These are phyloP conservation scores for Leucocoprinus leucothites DNA, from an alignment of 768 basidiomycete genomes.

Conservation along the genomic window DNA sequence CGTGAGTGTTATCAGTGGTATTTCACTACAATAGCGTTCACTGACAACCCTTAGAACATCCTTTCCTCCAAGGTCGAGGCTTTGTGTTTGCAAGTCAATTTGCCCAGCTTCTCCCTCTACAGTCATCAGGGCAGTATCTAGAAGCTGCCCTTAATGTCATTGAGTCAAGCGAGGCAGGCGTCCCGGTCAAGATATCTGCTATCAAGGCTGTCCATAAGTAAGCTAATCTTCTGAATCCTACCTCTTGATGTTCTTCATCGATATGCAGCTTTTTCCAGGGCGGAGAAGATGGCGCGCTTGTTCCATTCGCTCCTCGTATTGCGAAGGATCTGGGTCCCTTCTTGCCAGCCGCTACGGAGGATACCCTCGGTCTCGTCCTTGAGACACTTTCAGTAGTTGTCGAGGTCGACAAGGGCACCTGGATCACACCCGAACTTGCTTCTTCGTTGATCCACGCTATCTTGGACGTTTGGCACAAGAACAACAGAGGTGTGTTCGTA, in stretches of 20 bases:
- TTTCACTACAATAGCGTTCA: not conserved
- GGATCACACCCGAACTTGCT: constrained; percentile 69
- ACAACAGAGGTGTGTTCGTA: constrained; percentile 64
- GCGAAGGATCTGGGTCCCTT: constrained; percentile 83
- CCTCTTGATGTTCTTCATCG: not conserved
- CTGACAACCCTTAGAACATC: constrained; percentile 51
- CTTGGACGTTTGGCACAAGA: constrained; percentile 83
- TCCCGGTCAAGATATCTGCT: constrained; percentile 93
- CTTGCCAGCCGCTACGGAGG: constrained; percentile 74
- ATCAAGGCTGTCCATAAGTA: constrained; percentile 94
- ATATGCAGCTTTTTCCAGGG: constrained; percentile 62
- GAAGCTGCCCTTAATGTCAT: constrained; percentile 85
- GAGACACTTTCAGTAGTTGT: constrained; percentile 83
- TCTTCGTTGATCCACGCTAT: constrained; percentile 61
- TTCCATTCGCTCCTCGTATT: constrained; percentile 68
- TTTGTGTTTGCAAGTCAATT: constrained; percentile 95
- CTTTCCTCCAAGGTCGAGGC: constrained; percentile 92
- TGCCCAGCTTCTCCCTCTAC: constrained; percentile 65
- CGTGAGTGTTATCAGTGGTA: constrained; percentile 38
- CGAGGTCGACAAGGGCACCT: constrained; percentile 66
- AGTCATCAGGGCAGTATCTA: constrained; percentile 81
- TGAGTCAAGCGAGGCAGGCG: constrained; percentile 62
- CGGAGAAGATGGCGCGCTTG: constrained; percentile 55
- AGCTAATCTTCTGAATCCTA: constrained; percentile 18
- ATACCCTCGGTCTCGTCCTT: constrained; percentile 83